Evolutionary conservation across 305 asterid species (phyloP), one percentile per base, ranked within the genome.

Genomic region (Euphrasia arctica): DNA sequence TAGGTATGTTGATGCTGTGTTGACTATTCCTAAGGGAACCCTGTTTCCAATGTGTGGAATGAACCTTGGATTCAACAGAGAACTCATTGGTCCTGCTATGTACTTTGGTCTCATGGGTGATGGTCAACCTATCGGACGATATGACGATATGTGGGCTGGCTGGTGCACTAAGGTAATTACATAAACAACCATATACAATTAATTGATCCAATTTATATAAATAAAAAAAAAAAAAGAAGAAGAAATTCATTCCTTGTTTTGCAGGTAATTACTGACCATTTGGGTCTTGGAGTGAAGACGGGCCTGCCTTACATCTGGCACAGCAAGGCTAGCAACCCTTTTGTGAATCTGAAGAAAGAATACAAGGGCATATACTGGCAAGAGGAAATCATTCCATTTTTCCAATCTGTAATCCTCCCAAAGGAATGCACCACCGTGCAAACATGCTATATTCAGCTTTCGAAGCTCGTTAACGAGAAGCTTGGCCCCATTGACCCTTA

Each of bases 91-190:
- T 3, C 85, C 85, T 0, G 85, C 85, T 4, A 77, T 80, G 85
- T 80, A 80, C 54, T 80, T 80, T 42, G 85, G 85, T 15, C 80
- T 80, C 3, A 80, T 80, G 85, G 85, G 85, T 39, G 85, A 80
- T 15, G 82, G 82, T 9, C 82, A 80, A 70, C 85, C 85, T 9
- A 80, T 80, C 11, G 85, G 85, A 29, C 78, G 85, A 3, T 80
- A 80, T 61, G 85, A 80, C n/a, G 85, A 80, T 22, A 80, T 80
- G 85, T 80, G 85, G 85, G 85, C 85, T 18, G 85, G 85, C 13
- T 80, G 85, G 85, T 80, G 85, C 49, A 41, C 14, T 63, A 80
- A 80, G 85, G 85, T 78, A 52, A 4, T 47, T 47, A 10, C 52
- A 47, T 6, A 47, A 47, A 9, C 52, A 5, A 47, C 15, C 52